Percentiles rank a stretch among this genome's conserved stretches.
These are phyloP conservation scores for Neotropicomus parvogracilis DNA, from an alignment of 1,284 basidiomycete genomes.

Conservation along the genomic window DNA sequence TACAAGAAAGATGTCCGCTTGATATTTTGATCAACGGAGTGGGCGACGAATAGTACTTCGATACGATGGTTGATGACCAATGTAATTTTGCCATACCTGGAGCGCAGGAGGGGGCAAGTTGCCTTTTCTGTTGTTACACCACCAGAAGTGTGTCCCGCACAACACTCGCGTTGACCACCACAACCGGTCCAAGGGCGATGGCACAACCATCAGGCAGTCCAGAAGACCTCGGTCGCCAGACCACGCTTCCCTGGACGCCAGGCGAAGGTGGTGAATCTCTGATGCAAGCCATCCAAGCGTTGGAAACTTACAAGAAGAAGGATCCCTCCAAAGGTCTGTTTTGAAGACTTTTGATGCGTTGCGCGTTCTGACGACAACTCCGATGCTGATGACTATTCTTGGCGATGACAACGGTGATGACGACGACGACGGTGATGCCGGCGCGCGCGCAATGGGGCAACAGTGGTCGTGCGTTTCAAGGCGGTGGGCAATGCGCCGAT, in stretches of 20 bases:
- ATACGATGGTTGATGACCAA: not conserved
- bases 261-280: conserved; percentile 42
- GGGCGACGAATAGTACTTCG: not conserved
- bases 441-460: not conserved
- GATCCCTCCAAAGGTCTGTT: conserved; percentile 74
- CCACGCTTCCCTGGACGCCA: conserved; percentile 44
- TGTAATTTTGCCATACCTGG: too few relatives aligned
- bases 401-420: too few relatives aligned
- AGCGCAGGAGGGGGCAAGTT: too few relatives aligned
- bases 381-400: too few relatives aligned
- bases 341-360: not conserved
- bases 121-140: conserved; percentile 13
- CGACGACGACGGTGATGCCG: not conserved
- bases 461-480: conserved; percentile 97
- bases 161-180: not conserved
- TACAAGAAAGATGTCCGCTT: conserved; percentile 4
- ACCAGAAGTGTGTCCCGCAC: too few relatives aligned
- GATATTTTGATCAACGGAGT: not conserved
- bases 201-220: conserved; percentile 37
- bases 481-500: conserved; percentile 98
- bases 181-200: conserved; percentile 23
- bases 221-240: conserved; percentile 41
- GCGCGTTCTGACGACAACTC: too few relatives aligned
- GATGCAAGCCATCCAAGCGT: conserved; percentile 60
- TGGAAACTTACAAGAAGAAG: conserved; percentile 83